Evolutionary conservation across 2,329 filamentous ascomycete genomes (phyloP), one percentile per base, ranked within the genome.

Genomic region (Fusarium mexicanum): DNA sequence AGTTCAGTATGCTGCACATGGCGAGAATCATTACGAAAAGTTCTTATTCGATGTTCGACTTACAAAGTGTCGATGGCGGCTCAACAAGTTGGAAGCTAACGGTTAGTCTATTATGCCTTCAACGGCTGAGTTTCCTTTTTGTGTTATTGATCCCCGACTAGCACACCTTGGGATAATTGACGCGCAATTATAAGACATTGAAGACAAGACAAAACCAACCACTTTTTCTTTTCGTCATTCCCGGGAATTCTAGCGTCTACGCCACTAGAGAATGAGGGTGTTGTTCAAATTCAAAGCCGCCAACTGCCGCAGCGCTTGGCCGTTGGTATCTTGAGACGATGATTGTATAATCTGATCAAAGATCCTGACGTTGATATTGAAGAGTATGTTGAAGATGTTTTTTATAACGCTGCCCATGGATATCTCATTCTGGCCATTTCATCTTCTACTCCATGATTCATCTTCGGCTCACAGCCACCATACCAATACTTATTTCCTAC

Each of bases 161-260:
- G 58, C 48, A 61, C 66, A 20, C 57, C 41, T 64, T 68, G 35
- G 50, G 55, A 67, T 53, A 26, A 38, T 24, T 33, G 51, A 73
- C 70, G 46, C 71, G 71, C 71, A 73, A 71, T 37, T 59, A 37
- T 37, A 26, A 64, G 18, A 63, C 43, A 57, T 38, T 38, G 46
- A 61, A 72, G 67, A 72, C 67, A 47, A 64, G 55, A 65, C 71
- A 51, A 74, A 72, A 60, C 67, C 64, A 62, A 47, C 59, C 59
- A 41, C 50, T 64, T 48, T 53, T 60, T 59, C 66, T 54, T 61
- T 65, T 74, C 54, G 53, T 62, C 54, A 71, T 62, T 54, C 48
- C 50, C 40, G 53, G 58, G 35, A 57, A 41, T 64, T 73, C 65
- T 74, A 71, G 75, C 68, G 71, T 71, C 53, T 33, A 58, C 71